Conservation (phyloP, 768 basidiomycete genomes). For the Tulasnella sp. region DNA sequence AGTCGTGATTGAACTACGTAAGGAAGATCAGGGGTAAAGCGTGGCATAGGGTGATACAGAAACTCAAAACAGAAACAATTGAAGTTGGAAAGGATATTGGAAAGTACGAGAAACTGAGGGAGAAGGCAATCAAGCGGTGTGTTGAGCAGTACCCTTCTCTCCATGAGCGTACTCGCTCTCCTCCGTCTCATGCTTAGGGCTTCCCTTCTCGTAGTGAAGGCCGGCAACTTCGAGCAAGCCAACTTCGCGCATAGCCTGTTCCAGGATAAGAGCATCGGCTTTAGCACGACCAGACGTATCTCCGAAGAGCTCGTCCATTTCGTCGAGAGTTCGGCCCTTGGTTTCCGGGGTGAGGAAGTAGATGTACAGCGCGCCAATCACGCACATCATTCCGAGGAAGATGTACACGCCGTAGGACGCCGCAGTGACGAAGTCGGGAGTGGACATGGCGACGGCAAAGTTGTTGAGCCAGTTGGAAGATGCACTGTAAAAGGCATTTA, state of each 20-base stretch:
- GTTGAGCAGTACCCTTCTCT: not conserved
- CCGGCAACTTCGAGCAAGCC: not conserved
- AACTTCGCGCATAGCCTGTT: not conserved
- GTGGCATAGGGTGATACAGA: not conserved
- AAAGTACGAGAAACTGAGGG: not conserved
- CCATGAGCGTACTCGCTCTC: not conserved
- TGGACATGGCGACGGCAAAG: constrained; percentile 8
- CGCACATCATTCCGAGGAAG: not conserved
- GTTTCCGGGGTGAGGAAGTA: constrained; percentile 76
- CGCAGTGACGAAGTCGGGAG: not conserved
- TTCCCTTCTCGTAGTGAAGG: not conserved
- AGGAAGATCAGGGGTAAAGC: not conserved
- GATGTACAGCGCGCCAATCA: constrained; percentile 40
- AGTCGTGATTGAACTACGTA: not conserved
- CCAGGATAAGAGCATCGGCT: not conserved
- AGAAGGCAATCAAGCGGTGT: not conserved
- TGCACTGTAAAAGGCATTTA: not conserved
- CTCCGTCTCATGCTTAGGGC: not conserved
- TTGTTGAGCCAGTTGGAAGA: constrained; percentile 12
- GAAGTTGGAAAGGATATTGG: not conserved
- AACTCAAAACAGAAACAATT: not conserved
- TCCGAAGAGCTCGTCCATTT: constrained; percentile 28
- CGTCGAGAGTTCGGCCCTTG: constrained; percentile 66
- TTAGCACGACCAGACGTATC: not conserved
- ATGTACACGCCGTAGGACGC: not conserved